Evolutionary conservation across 2,329 filamentous ascomycete genomes (phyloP).

Genomic region (Penicillium digitatum): DNA sequence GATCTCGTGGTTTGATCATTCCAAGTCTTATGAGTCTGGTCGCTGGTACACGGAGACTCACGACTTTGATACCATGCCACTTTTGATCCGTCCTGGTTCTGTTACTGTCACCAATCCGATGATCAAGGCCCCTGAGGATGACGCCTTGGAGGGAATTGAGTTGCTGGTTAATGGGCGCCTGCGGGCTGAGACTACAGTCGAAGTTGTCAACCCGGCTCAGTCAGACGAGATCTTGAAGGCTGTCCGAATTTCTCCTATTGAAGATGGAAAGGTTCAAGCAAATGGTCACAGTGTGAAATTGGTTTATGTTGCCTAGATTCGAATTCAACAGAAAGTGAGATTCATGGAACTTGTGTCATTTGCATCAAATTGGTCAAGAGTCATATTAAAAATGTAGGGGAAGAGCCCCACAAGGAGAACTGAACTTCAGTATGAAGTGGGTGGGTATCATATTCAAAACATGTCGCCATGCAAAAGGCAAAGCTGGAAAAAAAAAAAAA

Average conservation of each 20-base stretch:
- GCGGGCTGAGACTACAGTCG: conserved; percentile 17
- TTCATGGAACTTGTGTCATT: background rate
- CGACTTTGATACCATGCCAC: conserved; percentile 55
- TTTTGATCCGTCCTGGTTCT: conserved; percentile 53
- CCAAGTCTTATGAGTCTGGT: conserved; percentile 36
- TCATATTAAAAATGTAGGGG: conserved; percentile 6
- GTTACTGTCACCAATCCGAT: conserved; percentile 29
- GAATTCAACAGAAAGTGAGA: background rate
- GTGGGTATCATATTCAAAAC: conserved; percentile 25
- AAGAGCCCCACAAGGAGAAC: background rate
- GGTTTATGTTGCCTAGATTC: conserved; percentile 15
- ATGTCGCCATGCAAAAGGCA: conserved; percentile 9
- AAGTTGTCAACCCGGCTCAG: conserved; percentile 27
- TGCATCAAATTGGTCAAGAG: background rate
- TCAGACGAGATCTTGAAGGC: conserved; percentile 26
- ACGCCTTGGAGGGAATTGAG: conserved; percentile 30
- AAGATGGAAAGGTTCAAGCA: conserved; percentile 17
- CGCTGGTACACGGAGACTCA: conserved; percentile 60
- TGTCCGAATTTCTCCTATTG: conserved; percentile 15
- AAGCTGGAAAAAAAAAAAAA: conserved; percentile 8
- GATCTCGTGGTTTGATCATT: conserved; percentile 49
- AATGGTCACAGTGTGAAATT: conserved; percentile 23
- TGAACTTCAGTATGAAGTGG: conserved; percentile 14
- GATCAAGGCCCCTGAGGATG: conserved; percentile 26
- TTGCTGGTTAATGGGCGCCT: conserved; percentile 30